Conservation (phyloP, 2,329 filamentous ascomycete genomes). For the Bipolaris cookei region DNA sequence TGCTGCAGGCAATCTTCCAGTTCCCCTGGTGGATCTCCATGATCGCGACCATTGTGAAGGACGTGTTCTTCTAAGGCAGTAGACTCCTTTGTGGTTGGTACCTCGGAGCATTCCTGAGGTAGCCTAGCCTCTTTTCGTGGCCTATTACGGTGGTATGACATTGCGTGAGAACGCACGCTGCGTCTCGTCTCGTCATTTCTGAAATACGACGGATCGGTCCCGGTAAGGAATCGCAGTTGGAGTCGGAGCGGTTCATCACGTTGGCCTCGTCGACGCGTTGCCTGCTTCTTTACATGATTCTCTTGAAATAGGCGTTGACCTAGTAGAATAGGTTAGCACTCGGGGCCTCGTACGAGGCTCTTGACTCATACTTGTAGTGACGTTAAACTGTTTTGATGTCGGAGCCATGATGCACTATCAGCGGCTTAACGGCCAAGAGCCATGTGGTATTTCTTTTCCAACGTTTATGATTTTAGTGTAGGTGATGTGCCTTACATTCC, state of each 20-base stretch:
- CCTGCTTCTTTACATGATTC: slow-evolving; percentile 8
- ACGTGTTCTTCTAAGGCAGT: background rate
- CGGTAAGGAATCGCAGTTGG: slow-evolving; percentile 41
- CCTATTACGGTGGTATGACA: slow-evolving; percentile 40
- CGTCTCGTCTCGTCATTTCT: slow-evolving; percentile 34
- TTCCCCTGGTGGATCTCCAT: background rate
- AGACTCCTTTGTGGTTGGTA: background rate
- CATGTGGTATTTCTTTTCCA: background rate
- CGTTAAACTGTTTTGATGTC: background rate
- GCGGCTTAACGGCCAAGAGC: background rate
- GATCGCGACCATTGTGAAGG: too few relatives aligned
- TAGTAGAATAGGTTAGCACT: background rate
- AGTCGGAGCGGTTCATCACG: slow-evolving; percentile 37
- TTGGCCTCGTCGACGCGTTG: slow-evolving; percentile 25
- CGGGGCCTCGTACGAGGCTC: background rate
- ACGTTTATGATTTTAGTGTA: background rate
- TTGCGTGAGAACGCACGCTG: slow-evolving; percentile 44
- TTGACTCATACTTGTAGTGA: background rate
- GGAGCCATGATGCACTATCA: background rate
- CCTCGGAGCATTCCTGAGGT: background rate
- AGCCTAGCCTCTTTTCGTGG: background rate
- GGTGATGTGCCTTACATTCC: too few relatives aligned
- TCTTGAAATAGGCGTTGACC: background rate
- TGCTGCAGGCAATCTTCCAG: background rate
- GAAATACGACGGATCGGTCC: slow-evolving; percentile 42